These are phyloP conservation scores for Euphorbia lathyris DNA, from an alignment of 345 rosid species.

Conservation along the genomic window DNA sequence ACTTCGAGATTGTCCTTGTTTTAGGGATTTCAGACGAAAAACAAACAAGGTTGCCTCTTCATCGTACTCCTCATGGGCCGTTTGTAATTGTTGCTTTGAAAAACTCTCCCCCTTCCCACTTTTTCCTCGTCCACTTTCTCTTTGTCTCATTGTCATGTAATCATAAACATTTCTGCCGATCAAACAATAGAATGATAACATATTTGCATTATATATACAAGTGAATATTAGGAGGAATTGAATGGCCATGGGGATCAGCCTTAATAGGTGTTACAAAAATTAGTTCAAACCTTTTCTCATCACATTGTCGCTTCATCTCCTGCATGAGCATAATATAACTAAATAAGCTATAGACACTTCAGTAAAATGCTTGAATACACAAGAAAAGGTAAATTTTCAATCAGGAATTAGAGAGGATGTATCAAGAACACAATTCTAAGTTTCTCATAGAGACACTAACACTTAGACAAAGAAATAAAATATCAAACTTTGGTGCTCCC, in stretches of 20 bases:
- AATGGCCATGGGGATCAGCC: background rate
- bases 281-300: conserved; percentile 75
- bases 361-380: conserved; percentile 6
- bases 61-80: conserved; percentile 69
- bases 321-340: conserved; percentile 31
- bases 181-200: conserved; percentile 23
- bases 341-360: conserved; percentile 1
- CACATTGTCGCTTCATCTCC: conserved; percentile 98
- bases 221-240: background rate
- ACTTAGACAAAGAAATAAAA: background rate
- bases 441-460: background rate
- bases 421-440: background rate
- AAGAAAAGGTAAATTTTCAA: background rate
- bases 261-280: conserved; percentile 1
- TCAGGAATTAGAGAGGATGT: background rate
- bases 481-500: no score
- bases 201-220: background rate
- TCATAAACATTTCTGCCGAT: conserved; percentile 64
- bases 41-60: conserved; percentile 80
- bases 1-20: conserved; percentile 88
- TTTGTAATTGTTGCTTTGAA: conserved; percentile 54
- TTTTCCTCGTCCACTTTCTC: conserved; percentile 70
- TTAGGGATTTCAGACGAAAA: conserved; percentile 88
- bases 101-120: conserved; percentile 66
- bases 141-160: conserved; percentile 59